Base-by-base conservation (phyloP, 768 basidiomycete genomes). In the Phaeolepiota aurea region DNA sequence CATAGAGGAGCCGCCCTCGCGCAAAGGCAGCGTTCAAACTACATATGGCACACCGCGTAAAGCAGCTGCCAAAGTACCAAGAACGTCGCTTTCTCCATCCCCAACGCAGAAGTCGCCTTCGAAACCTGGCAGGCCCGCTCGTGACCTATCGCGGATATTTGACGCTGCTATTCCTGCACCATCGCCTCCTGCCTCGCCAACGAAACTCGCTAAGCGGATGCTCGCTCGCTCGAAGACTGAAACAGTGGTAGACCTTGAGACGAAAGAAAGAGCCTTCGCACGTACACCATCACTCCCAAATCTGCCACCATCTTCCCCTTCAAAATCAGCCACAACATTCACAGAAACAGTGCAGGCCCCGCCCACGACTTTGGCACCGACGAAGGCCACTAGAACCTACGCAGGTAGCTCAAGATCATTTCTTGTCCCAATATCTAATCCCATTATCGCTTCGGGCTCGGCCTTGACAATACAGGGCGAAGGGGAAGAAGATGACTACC, bases 381-480 rank as follows among this genome's bases (percentile, higher is more conserved):
- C 55, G 20, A 57, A 64, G 12, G 64, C 68, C 33, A 68, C 76
- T 2, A 71, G 74, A 30, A 89, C 86, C 2, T 89, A 89, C 51
- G 79, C 82, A 2, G 83, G 83, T 16, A 69, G 69, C 44, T 84
- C 82, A 16, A 83, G 87, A n/a, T 88, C 87, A 3, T 89, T 86
- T 59, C 74, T 89, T 12, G 71, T 85, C 7, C 62, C 76, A 13
- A 57, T 87, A 7, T 76, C 81, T 9, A 56, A 56, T 14, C 53
- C 48, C 48, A 57, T 37, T 52, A 46, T 59, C 37, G 41, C 51
- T 30, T 16, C 54, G 40, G 40, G 54, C 31, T 42, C 42, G 32
- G 42, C 40, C 38, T 48, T 14, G 21, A 44, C 23, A 37, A 49
- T 10, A 25, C 48, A 39, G 32, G 41, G 56, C 12, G 54, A 61